A percentile compares a stretch with the other conserved stretches of the same genome.
Conservation (phyloP, 2,329 filamentous ascomycete genomes). For the Colletotrichum australisinense region DNA sequence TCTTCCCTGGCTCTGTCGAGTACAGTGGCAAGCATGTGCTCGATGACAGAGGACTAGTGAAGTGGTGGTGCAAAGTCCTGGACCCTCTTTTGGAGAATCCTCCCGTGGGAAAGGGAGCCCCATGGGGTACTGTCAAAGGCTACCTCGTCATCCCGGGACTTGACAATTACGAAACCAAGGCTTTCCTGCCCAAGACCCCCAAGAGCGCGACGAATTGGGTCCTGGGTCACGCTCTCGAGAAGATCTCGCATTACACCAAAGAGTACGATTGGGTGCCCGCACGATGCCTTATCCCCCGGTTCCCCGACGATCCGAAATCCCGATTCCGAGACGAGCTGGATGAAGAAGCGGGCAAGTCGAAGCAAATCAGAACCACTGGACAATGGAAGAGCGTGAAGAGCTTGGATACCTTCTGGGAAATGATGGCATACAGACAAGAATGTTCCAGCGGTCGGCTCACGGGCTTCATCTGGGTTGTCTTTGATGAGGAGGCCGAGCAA, state of each 20-base stretch:
- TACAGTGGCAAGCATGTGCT: constrained; percentile 90
- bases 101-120: constrained; percentile 43
- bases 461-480: constrained; percentile 94
- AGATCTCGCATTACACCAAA: constrained; percentile 70
- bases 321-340: constrained; percentile 91
- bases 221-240: constrained; percentile 77
- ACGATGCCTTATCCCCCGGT: constrained; percentile 87
- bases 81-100: constrained; percentile 75
- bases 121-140: constrained; percentile 69
- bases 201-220: constrained; percentile 70
- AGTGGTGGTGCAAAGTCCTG: constrained; percentile 94
- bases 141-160: constrained; percentile 91
- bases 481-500: constrained; percentile 63
- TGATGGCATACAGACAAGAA: constrained; percentile 97
- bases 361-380: constrained; percentile 66
- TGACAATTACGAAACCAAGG: constrained; percentile 82
- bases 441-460: constrained; percentile 93
- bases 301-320: constrained; percentile 95
- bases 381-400: constrained; percentile 87
- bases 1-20: constrained; percentile 92
- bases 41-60: constrained; percentile 88
- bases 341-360: constrained; percentile 76
- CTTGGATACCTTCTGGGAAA: constrained; percentile 96
- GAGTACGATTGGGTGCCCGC: constrained; percentile 74
- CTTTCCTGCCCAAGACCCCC: constrained; percentile 75